Conservation (phyloP, 2,329 filamentous ascomycete genomes). For the Bertia moriformis region DNA sequence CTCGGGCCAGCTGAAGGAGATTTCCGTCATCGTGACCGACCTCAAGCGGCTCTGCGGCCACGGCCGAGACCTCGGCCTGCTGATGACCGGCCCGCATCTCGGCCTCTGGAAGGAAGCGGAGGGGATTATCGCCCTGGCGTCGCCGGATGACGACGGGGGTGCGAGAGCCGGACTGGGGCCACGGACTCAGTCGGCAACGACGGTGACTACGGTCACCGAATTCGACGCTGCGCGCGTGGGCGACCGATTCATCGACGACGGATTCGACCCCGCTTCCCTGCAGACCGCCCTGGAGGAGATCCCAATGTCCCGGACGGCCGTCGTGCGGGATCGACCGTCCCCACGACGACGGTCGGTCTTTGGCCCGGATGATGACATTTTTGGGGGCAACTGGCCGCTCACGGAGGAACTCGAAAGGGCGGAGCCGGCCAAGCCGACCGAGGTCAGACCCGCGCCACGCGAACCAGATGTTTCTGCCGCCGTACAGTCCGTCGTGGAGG, state of each 20-base stretch:
- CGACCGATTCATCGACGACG: constrained; percentile 28
- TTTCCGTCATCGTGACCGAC: constrained; percentile 70
- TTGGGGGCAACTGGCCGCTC: constrained; percentile 30
- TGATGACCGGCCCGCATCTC: constrained; percentile 40
- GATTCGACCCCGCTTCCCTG: constrained; percentile 28
- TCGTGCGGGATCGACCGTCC: constrained; percentile 35
- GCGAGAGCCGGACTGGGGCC: constrained; percentile 7
- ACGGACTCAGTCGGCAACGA: background rate
- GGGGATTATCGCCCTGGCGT: constrained; percentile 74
- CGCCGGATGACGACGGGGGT: constrained; percentile 45
- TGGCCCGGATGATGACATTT: constrained; percentile 52
- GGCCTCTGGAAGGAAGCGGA: constrained; percentile 68
- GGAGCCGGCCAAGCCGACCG: constrained; percentile 23
- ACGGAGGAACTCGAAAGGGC: constrained; percentile 20
- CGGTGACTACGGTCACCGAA: constrained; percentile 14
- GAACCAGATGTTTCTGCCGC: constrained; percentile 28
- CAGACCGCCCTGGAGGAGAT: constrained; percentile 25
- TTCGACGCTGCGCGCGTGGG: constrained; percentile 20
- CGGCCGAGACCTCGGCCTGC: constrained; percentile 52
- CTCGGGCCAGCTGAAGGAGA: constrained; percentile 69
- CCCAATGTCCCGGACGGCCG: constrained; percentile 30
- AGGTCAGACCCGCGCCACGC: constrained; percentile 16
- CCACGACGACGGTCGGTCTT: constrained; percentile 49
- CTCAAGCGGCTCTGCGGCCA: constrained; percentile 63
- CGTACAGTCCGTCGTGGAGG: constrained; percentile 47